Conservation (phyloP, 192 early-diverging fungal genomes). For the Entophlyctis luteolus region DNA sequence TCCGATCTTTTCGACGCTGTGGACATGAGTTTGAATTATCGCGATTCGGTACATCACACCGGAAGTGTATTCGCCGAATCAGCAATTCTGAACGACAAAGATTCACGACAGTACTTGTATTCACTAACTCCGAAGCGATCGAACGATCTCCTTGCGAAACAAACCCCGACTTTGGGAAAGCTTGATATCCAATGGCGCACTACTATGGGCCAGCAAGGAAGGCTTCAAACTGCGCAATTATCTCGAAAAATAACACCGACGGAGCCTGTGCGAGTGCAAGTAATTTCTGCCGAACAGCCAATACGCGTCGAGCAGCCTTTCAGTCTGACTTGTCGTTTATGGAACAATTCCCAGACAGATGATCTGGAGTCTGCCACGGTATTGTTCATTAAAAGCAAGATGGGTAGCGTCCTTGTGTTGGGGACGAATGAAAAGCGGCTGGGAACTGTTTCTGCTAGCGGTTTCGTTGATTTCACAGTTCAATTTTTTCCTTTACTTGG, state of each 20-base stretch:
- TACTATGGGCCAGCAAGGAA: constrained; percentile 80
- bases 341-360: constrained; percentile 54
- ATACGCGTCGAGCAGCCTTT: constrained; percentile 65
- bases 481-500: constrained; percentile 78
- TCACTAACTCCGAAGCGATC: constrained; percentile 63
- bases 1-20: constrained; percentile 72
- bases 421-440: constrained; percentile 57
- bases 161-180: constrained; percentile 82
- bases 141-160: constrained; percentile 57
- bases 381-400: constrained; percentile 68
- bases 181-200: constrained; percentile 94
- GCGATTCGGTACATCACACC: not conserved
- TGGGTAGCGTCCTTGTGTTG: constrained; percentile 68
- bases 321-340: constrained; percentile 55
- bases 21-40: not conserved
- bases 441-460: constrained; percentile 59
- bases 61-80: constrained; percentile 17
- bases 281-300: constrained; percentile 27
- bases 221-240: constrained; percentile 90
- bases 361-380: constrained; percentile 55
- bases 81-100: constrained; percentile 39
- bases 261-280: constrained; percentile 66
- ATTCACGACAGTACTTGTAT: constrained; percentile 89
- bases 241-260: constrained; percentile 73
- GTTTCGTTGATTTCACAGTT: constrained; percentile 60